phyloP scores from a whole-genome alignment of 1,284 basidiomycete genomes.

The Microbotryum silenes-acaulis region DNA sequence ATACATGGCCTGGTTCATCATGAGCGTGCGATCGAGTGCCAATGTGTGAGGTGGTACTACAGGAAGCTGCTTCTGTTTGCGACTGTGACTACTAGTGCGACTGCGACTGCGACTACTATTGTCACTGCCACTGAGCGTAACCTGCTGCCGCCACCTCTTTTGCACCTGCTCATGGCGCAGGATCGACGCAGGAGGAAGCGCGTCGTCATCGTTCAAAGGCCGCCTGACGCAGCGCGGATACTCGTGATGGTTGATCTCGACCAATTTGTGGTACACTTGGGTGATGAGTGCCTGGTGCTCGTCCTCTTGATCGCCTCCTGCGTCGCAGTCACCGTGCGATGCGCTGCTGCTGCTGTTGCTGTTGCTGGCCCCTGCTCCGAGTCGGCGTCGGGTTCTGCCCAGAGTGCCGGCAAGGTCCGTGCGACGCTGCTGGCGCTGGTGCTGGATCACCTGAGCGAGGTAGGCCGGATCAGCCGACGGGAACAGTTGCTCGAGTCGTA shows the following conservation, averaged over 20 bases:
- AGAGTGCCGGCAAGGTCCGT: too few species aligned
- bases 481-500: not conserved
- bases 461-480: constrained; percentile 2
- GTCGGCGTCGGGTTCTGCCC: too few species aligned
- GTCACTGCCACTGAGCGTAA: not conserved
- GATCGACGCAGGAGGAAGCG: not conserved
- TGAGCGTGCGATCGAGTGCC: constrained; percentile 5
- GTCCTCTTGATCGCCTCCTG: not conserved
- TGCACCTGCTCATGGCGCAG: not conserved
- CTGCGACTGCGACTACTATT: not conserved
- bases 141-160: not conserved
- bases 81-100: not conserved
- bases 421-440: not conserved
- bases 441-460: not conserved
- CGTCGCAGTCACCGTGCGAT: too few species aligned
- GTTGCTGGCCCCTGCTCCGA: too few species aligned
- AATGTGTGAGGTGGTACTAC: not conserved
- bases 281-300: not conserved
- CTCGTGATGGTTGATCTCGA: not conserved
- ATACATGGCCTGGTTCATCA: constrained; percentile 15
- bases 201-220: not conserved
- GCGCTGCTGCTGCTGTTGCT: too few species aligned
- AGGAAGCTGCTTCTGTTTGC: not conserved
- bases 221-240: not conserved
- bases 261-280: constrained; percentile 6